A percentile compares a stretch with the other conserved stretches of the same genome.
Conservation (phyloP, 2,329 filamentous ascomycete species). For the Xylaria sp. region DNA sequence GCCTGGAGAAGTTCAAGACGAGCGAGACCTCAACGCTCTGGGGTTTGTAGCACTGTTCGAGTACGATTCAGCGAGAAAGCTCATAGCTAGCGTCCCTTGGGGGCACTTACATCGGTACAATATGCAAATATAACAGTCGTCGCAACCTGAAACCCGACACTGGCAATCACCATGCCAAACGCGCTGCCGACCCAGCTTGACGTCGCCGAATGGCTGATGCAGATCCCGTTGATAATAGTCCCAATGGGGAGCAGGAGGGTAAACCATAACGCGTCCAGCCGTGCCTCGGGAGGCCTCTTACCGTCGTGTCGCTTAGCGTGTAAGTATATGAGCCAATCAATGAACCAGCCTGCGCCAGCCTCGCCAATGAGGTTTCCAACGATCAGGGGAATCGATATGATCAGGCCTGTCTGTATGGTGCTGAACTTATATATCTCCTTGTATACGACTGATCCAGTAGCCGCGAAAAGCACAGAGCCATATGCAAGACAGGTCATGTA, state of each 20-base stretch:
- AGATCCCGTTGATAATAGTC: slow-evolving; percentile 43
- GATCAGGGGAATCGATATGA: slow-evolving; percentile 24
- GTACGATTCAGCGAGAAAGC: slow-evolving; percentile 5
- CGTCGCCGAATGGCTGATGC: slow-evolving; percentile 14
- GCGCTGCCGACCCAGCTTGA: slow-evolving; percentile 18
- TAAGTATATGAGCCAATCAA: slow-evolving; percentile 15
- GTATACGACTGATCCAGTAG: slow-evolving; percentile 22
- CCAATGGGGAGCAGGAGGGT: slow-evolving; percentile 44
- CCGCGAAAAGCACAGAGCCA: slow-evolving; percentile 24
- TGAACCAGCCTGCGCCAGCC: slow-evolving; percentile 25
- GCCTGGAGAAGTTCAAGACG: slow-evolving; percentile 16
- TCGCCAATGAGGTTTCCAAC: slow-evolving; percentile 21
- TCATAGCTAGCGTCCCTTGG: background rate
- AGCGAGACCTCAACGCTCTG: slow-evolving; percentile 15
- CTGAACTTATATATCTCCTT: slow-evolving; percentile 18
- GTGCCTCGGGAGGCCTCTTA: slow-evolving; percentile 47
- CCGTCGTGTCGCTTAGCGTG: slow-evolving; percentile 46
- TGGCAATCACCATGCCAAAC: slow-evolving; percentile 15
- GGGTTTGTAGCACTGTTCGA: slow-evolving; percentile 15
- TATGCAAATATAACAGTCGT: slow-evolving; percentile 15
- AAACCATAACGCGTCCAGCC: slow-evolving; percentile 50
- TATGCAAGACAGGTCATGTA: slow-evolving; percentile 25
- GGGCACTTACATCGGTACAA: slow-evolving; percentile 16
- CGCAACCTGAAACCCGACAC: slow-evolving; percentile 13
- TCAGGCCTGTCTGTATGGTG: slow-evolving; percentile 13